Evolutionary conservation across 108 stramenopile genomes (phyloP), one percentile per base, ranked within the genome.

Genomic region (Fistulifera pelliculosa): DNA sequence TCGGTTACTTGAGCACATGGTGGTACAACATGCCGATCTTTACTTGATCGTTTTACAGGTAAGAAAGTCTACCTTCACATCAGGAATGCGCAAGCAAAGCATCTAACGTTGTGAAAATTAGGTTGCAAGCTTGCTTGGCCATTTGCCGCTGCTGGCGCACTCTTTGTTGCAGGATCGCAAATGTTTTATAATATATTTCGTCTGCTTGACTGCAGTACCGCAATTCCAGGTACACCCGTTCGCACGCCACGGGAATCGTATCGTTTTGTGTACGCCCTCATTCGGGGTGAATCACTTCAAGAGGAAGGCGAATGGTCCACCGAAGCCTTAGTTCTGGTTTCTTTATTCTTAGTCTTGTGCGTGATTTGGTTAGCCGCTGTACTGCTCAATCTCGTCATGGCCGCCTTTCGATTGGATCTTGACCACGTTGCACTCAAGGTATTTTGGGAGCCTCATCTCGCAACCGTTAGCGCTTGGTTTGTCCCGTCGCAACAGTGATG

Each of bases 401-500:
- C 65, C 53, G 62, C 64, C 24, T 38, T 22, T 1, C 40, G 43
- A 14, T 42, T 64, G 22, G 54, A 68, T 39, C 56, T 49, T 11
- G 38, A 54, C 5, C 42, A 71, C 18, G 47, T 76, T 47, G 58
- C 75, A 4, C 38, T 66, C 41, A 26, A 38, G 16, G 63, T 54
- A 52, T 76, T 53, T 27, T 76, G 75, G 75, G 75, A 76, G 48
- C 67, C 75, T 13, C 71, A 71, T 24, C 38, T 70, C 0, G 60
- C 58, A 35, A 35, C 6, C 8, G 31, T 35, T 35, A 8, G 31
- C 31, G 31, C 3, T 35, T 8, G 31, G 31, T 35, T 35, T 35
- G 31, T 35, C 31, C 6, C 31, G 8, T 6, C 31, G n/a, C n/a
- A n/a, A n/a, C n/a, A 35, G 3, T 8, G 31, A 35, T 35, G 38